A percentile compares a stretch with the other conserved stretches of the same genome.
These are phyloP conservation scores for Picochlorum sp. DNA, from an alignment of 139 green algal genomes.

Conservation along the genomic window DNA sequence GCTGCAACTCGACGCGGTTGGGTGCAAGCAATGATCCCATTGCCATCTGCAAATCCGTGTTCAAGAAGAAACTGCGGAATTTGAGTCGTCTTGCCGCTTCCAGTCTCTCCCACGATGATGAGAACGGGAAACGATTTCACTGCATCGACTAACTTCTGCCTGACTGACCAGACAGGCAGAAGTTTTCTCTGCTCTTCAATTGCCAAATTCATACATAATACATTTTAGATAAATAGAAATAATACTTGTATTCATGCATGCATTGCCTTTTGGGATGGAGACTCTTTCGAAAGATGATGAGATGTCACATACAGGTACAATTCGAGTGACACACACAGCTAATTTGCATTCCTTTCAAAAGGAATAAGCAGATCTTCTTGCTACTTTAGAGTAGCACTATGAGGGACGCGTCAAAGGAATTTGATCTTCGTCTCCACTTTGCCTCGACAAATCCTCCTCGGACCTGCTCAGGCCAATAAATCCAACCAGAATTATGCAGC, in stretches of 20 bases:
- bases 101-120: constrained; percentile 72
- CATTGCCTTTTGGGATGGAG: too few species aligned
- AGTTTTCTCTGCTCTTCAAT: constrained; percentile 29
- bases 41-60: constrained; percentile 25
- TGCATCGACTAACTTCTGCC: constrained; percentile 39
- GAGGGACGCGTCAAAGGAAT: not conserved
- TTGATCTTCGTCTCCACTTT: not conserved
- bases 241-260: too few species aligned
- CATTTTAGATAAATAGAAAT: not conserved
- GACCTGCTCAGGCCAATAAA: constrained; percentile 45
- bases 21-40: constrained; percentile 75
- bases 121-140: constrained; percentile 29
- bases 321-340: too few species aligned
- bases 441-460: not conserved
- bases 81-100: constrained; percentile 83
- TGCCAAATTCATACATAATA: not conserved
- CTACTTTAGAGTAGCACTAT: too few species aligned
- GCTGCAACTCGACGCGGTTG: constrained; percentile 93
- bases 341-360: too few species aligned
- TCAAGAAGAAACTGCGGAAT: constrained; percentile 67
- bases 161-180: constrained; percentile 53
- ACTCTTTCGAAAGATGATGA: too few species aligned
- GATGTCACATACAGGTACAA: too few species aligned
- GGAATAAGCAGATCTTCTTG: too few species aligned
- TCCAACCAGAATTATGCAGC: constrained; percentile 43